Base-by-base conservation (phyloP, 2,329 filamentous ascomycete genomes). In the Apiospora koreana region DNA sequence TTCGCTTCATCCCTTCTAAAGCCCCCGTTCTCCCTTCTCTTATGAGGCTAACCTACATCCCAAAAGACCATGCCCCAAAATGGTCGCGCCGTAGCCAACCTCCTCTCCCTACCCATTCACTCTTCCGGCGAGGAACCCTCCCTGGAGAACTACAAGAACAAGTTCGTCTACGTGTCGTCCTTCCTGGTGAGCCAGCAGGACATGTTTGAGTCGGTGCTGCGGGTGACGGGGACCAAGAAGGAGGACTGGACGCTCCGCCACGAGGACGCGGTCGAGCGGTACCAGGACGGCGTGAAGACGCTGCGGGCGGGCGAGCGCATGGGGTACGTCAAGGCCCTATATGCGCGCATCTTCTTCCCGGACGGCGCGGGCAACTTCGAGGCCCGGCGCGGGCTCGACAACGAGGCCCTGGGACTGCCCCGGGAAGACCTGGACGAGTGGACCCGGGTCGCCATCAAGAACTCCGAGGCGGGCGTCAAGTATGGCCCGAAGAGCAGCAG, bases 171-270 rank as follows among this genome's bases (percentile, higher is more conserved):
- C 73, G 73, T 91, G 9, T 83, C 82, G 9, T 89, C 87, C 72
- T 93, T 92, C 80, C 77, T 80, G 12, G 74, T 90, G 71, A 88
- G 80, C 71, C 91, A 93, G 78, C 83, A 84, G 14, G 90, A 93
- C 12, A 92, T 93, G 82, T 84, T 93, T 69, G 85, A 86, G 54
- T 86, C 85, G n/a, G 79, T 91, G 18, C 84, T 90, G 74, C 85
- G 86, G 0, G 89, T 90, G 3, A 86, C 87, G 0, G 85, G 85
- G 0, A 88, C 86, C 0, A 86, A 80, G 1, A 87, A 90, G 48
- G 79, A 78, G 0, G 90, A 92, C 74, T 93, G 91, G 91, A 83
- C 77, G 2, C 84, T 93, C 69, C 81, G 76, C 1, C 78, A 84
- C 9, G 85, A 90, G 78, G 74, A 78, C 0, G 79, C 81, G 1